These are phyloP conservation scores for Phytopythium delawarense DNA, from an alignment of 352 stramenopile species.

Conservation along the genomic window DNA sequence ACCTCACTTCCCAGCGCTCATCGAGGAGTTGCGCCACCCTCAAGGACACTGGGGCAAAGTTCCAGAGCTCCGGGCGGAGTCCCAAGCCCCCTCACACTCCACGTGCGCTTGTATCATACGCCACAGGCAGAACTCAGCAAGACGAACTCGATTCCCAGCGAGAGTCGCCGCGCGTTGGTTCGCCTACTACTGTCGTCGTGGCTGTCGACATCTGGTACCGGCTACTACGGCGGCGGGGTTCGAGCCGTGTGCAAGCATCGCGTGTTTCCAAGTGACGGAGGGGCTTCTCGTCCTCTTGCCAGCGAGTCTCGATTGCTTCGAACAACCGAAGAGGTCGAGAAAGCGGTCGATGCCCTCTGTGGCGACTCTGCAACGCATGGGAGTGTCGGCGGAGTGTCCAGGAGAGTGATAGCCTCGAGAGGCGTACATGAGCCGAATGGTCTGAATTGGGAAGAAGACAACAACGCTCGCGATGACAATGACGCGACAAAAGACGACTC, in stretches of 20 bases:
- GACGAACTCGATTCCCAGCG: neutral
- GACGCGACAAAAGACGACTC: neutral
- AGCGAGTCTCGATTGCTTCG: constrained; percentile 11
- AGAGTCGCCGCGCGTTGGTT: neutral
- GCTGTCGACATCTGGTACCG: neutral
- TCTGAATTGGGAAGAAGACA: neutral
- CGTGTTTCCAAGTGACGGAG: neutral
- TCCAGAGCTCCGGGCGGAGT: neutral
- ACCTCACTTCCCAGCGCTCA: neutral
- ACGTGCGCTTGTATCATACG: constrained; percentile 2
- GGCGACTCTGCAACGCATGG: neutral
- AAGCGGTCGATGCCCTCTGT: constrained; percentile 13
- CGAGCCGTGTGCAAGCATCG: constrained; percentile 12
- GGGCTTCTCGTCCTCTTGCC: neutral
- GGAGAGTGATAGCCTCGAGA: too few species aligned
- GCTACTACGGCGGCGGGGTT: constrained; percentile 2
- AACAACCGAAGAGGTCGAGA: constrained; percentile 11
- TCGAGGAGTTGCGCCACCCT: neutral
- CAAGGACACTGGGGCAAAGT: neutral
- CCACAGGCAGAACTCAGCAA: neutral
- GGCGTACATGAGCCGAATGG: neutral
- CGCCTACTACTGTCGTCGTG: constrained; percentile 5
- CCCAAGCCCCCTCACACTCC: neutral
- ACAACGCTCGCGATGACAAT: neutral
- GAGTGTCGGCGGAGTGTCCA: neutral